A percentile compares a stretch with the other conserved stretches of the same genome.
Conservation (phyloP, 177 flowering plant species). For the Vitis hybrid region DNA sequence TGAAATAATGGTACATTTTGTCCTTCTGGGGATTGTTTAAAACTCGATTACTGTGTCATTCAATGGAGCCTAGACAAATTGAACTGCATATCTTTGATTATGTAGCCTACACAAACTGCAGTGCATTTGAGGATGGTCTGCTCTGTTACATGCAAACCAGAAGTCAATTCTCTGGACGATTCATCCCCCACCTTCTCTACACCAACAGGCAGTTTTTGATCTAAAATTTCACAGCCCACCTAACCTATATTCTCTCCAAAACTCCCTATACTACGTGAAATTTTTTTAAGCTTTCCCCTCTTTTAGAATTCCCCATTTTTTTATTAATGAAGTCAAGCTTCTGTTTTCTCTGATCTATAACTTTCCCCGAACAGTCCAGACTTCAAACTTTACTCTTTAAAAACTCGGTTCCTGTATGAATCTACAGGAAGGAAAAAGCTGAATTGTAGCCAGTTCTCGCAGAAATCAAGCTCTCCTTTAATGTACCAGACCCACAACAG, state of each 20-base stretch:
- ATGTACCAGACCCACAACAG: not conserved
- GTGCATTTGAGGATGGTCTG: too few relatives aligned
- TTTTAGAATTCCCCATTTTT: slow-evolving; percentile 1
- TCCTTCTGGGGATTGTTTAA: too few relatives aligned
- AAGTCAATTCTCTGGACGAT: not conserved
- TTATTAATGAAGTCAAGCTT: slow-evolving; percentile 16
- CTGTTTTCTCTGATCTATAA: slow-evolving; percentile 12
- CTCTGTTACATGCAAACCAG: not conserved
- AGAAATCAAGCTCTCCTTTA: slow-evolving; percentile 1
- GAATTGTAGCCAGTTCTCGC: not conserved
- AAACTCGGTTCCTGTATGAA: slow-evolving; percentile 3
- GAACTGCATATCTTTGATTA: too few relatives aligned
- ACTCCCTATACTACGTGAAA: not conserved
- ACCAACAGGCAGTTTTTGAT: not conserved
- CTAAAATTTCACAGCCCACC: slow-evolving; percentile 4
- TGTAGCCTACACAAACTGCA: too few relatives aligned
- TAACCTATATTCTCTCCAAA: slow-evolving; percentile 11
- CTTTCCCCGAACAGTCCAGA: slow-evolving; percentile 7
- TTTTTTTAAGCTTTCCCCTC: not conserved
- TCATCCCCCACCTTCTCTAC: not conserved
- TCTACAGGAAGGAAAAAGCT: slow-evolving; percentile 4
- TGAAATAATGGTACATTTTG: too few relatives aligned
- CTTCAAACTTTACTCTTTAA: slow-evolving; percentile 19
- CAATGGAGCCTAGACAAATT: too few relatives aligned
- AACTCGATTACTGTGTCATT: too few relatives aligned